phyloP scores from a whole-genome alignment of 768 basidiomycete species.

The Pholiota microspora region DNA sequence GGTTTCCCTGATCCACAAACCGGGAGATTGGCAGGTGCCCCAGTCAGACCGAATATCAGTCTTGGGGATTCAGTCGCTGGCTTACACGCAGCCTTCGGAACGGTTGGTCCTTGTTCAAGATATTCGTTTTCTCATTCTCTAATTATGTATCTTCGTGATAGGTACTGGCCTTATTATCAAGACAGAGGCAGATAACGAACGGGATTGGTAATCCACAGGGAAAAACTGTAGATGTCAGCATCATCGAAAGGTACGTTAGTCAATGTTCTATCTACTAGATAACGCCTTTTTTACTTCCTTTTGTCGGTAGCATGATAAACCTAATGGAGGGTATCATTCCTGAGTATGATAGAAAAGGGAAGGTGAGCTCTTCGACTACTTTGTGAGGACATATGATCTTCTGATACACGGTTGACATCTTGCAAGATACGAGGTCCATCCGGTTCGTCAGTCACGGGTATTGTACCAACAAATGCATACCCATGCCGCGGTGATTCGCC shows the following conservation, averaged over 20 bases:
- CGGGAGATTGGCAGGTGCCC: conserved; percentile 55
- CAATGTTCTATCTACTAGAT: background rate
- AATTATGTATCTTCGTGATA: conserved; percentile 16
- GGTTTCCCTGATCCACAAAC: conserved; percentile 56
- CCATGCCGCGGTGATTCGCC: conserved; percentile 54
- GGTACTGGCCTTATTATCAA: conserved; percentile 59
- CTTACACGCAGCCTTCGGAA: conserved; percentile 71
- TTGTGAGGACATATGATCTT: background rate
- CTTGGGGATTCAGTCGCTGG: conserved; percentile 73
- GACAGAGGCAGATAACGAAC: conserved; percentile 35
- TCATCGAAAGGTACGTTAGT: conserved; percentile 56
- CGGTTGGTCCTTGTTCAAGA: conserved; percentile 39
- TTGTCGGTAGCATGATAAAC: conserved; percentile 58
- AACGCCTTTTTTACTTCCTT: background rate
- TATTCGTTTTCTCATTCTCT: background rate
- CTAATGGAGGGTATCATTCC: conserved; percentile 78
- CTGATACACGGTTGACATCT: background rate
- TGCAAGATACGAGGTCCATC: conserved; percentile 65
- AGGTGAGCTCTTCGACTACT: conserved; percentile 34
- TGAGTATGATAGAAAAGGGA: conserved; percentile 70
- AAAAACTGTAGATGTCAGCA: conserved; percentile 72
- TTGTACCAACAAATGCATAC: conserved; percentile 75
- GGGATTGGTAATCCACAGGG: conserved; percentile 32
- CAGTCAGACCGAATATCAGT: conserved; percentile 70
- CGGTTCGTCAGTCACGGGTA: conserved; percentile 72